Conservation (phyloP, 192 early-diverging fungal species). For the Mortierella antarctica region DNA sequence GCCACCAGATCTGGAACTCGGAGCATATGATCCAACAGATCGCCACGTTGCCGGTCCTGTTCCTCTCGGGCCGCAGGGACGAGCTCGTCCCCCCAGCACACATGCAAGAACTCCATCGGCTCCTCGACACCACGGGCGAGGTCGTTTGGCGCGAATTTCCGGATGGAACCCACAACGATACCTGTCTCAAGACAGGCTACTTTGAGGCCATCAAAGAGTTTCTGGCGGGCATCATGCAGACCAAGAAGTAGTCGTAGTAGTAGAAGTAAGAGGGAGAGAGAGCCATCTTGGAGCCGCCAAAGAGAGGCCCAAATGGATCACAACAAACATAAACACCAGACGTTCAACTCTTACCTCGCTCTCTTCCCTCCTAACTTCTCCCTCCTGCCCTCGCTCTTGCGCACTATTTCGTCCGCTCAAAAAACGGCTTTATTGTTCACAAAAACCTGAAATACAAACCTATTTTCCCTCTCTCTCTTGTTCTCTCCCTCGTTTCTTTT, state of each 20-base stretch:
- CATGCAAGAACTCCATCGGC: conserved; percentile 82
- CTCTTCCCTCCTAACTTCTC: too few relatives aligned
- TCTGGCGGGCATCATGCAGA: conserved; percentile 43
- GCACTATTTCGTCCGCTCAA: too few relatives aligned
- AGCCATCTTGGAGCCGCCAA: too few relatives aligned
- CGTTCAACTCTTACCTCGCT: too few relatives aligned
- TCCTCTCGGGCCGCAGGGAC: conserved; percentile 84
- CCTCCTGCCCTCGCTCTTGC: too few relatives aligned
- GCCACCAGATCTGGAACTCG: conserved; percentile 92
- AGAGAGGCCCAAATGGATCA: too few relatives aligned
- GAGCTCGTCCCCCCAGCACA: conserved; percentile 90
- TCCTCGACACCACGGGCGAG: conserved; percentile 60
- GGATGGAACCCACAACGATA: conserved; percentile 94
- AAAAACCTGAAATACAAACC: not conserved
- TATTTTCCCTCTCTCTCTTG: not conserved
- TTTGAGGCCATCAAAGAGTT: conserved; percentile 79
- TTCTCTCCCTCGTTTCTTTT: not conserved
- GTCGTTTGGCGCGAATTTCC: conserved; percentile 72
- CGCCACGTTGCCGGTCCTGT: conserved; percentile 75
- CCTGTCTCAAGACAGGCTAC: conserved; percentile 86
- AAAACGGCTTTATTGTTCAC: not conserved
- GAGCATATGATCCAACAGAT: conserved; percentile 77
- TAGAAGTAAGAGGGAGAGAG: too few relatives aligned
- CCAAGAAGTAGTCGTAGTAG: too few relatives aligned
- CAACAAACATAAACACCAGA: too few relatives aligned